Conservation (phyloP, 2,329 filamentous ascomycete genomes). For the Apiospora arundinis region DNA sequence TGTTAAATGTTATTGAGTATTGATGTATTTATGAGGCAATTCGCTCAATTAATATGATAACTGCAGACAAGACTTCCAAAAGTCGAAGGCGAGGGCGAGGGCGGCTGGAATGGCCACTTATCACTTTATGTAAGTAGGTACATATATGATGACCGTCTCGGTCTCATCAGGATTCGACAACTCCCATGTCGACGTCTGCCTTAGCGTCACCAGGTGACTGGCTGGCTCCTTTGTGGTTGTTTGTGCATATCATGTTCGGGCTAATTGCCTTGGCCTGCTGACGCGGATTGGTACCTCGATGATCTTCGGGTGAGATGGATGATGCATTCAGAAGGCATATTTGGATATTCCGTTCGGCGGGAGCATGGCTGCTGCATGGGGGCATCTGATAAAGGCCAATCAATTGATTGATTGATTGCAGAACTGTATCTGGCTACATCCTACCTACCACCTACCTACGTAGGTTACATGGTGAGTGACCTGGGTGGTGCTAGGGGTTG, state of each 20-base stretch:
- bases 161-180: neutral
- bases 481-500: neutral
- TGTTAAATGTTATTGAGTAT: neutral
- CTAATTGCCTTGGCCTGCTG: slow-evolving; percentile 9
- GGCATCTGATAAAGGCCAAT: neutral
- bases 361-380: no score
- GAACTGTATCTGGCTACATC: neutral
- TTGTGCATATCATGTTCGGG: neutral
- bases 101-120: neutral
- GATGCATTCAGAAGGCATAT: neutral
- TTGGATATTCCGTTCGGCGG: neutral
- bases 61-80: neutral
- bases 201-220: slow-evolving; percentile 6
- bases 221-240: slow-evolving; percentile 2
- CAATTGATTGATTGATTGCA: neutral
- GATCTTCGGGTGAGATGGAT: slow-evolving; percentile 9
- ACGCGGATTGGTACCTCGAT: slow-evolving; percentile 2
- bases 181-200: neutral
- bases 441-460: no score
- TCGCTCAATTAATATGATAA: neutral
- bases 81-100: neutral
- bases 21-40: slow-evolving; percentile 10
- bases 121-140: neutral
- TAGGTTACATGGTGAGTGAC: neutral
- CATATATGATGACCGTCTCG: neutral